Base-by-base conservation (phyloP, 192 early-diverging fungal genomes). In the Thamnidium elegans region DNA sequence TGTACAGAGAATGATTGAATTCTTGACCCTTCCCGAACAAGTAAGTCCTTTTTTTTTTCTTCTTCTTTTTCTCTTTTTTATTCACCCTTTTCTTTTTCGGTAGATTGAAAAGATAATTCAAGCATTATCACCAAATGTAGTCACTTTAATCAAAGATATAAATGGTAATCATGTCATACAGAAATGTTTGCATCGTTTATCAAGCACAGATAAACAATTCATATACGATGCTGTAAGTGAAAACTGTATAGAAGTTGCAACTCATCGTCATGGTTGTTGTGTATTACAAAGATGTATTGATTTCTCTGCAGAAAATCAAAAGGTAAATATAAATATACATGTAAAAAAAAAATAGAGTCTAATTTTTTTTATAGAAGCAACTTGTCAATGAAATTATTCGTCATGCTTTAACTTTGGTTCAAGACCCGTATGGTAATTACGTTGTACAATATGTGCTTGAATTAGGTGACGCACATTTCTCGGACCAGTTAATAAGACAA, bases 131-230 rank as follows among this genome's bases (percentile, higher is more conserved):
- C 74, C 75, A 14, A 84, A 83, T 59, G 88, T 90, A 4, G 92
- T 93, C 17, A 74, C 84, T 19, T 77, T 95, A 62, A 92, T 95
- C 66, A 90, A 92, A 74, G 93, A 95, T 68, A 81, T 95, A 17
- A 95, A 95, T 58, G 93, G 93, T 58, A 95, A 95, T 71, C 93
- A 95, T 65, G 91, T 93, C 36, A 89, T 95, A 63, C 93, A 95
- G 83, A 93, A 93, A 81, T 95, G 93, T 62, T 80, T 95, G 51
- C 84, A 84, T 64, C 82, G 86, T 23, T 78, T 95, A 43, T 79
- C 84, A 3, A 76, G 80, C 20, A 85, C 85, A 63, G 79, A 92
- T 63, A 90, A 91, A 75, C 89, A 93, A 84, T 93, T 95, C 55
- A 91, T 93, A 56, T 93, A 89, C 70, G 85, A 92, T 54, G 86